Evolutionary conservation across 495 filamentous ascomycete species (phyloP), one percentile per base, ranked within the genome.

Genomic region (Lasiosphaeria hispida): DNA sequence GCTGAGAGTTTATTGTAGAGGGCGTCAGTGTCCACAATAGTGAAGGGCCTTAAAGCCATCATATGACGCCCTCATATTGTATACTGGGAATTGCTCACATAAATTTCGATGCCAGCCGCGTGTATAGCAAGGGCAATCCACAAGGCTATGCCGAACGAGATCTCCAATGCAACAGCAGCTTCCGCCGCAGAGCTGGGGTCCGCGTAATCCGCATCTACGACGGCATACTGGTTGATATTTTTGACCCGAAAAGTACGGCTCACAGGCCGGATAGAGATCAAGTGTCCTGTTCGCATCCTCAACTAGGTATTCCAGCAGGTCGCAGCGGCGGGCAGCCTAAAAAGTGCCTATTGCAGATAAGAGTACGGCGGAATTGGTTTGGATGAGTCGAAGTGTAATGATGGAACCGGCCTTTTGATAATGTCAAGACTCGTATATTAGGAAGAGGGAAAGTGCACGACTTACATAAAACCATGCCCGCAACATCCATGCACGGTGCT

Each of bases 401-500:
- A 86, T 81, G 6, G 57, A 66, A 10, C 73, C 77, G 39, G 63
- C 64, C 67, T 69, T n/a, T 30, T 30, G 23, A 30, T 30, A 30
- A 30, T 30, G 23, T 30, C 23, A 30, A 30, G 23, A 30, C 7
- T 18, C 5, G 35, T 3, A 14, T 10, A 1, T 10, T 14, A 10
- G 34, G 15, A 1, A 8, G 19, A 9, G 4, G 7, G 0, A 11
- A 1, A 10, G 13, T 15, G 6, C 18, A 35, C 4, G 36, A 1
- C 73, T 71, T 48, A 77, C 68, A 55, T 74, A 75, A 37, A 68
- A 73, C 75, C 75, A 75, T 1, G 75, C 66, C 37, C 83, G 58
- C 18, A 85, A 63, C 80, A 83, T 85, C 82, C 81, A 86, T 3
- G 76, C 77, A 7, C 82, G 67, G 59, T 86, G 83, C 58, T 83